Evolutionary conservation across 192 early-diverging fungal species (phyloP), one percentile per base, ranked within the genome.

Genomic region (Hyaloraphidium curvatum): DNA sequence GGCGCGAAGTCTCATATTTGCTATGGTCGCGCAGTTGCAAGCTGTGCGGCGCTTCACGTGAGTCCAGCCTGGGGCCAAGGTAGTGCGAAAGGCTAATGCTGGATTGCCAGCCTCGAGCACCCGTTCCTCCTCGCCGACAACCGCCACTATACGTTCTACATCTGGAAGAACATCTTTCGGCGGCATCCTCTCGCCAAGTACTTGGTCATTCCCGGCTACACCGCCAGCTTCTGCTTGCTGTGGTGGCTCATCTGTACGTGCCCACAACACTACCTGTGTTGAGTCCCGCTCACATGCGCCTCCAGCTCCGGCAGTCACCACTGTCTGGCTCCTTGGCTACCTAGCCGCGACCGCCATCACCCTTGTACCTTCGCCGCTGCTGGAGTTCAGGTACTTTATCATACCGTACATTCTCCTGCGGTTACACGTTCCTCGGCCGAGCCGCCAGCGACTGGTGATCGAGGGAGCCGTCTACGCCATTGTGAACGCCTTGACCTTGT

Each of bases 381-480:
- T 97, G 31, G 93, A 97, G 65, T 89, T 95, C 60, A 67, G 93
- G 37, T 97, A 97, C 72, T 97, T 87, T 70, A 83, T 94, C 22
- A 67, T 91, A 11, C 91, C 91, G 0, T 89, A 75, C 56, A 61
- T 78, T 28, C 64, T 97, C 55, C 78, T 76, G 30, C 69, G 83
- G 5, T 50, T 91, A 25, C 75, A 86, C 54, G 26, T 22, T 25
- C 29, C 14, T 28, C 17, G 14, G 4, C n/a, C 29, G 4, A 31
- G n/a, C 7, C 19, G 13, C 16, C 19, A 28, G n/a, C 29, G 26
- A 53, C n/a, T 78, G 2, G 4, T 67, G 0, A 59, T 55, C n/a
- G 66, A 78, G 48, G 31, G 80, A 13, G 22, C 71, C 11, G 39
- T 70, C 21, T 84, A 78, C 59, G 27, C 56, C 2, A 37, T 28